These are phyloP conservation scores for Pulveroboletus sp. DNA, from an alignment of 768 basidiomycete genomes.

Conservation along the genomic window DNA sequence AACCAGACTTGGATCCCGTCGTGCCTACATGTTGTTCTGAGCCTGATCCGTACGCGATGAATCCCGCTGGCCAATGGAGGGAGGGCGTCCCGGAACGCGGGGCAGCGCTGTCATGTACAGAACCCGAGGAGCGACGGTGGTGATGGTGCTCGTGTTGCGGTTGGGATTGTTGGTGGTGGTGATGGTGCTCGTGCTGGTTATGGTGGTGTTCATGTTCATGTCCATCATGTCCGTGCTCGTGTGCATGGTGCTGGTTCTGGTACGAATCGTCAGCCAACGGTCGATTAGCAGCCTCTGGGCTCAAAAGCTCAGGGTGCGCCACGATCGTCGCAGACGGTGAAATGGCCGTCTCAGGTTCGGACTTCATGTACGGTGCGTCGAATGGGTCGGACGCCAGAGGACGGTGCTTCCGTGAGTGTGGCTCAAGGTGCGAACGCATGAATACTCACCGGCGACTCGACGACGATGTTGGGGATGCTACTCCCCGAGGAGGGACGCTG, in stretches of 20 bases:
- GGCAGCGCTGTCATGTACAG: background rate
- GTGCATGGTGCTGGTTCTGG: background rate
- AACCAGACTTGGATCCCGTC: background rate
- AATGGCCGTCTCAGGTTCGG: slow-evolving; percentile 34
- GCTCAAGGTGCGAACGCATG: background rate
- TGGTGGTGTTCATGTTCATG: background rate
- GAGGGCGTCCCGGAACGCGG: slow-evolving; percentile 12
- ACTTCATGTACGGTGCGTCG: slow-evolving; percentile 24
- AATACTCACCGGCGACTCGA: slow-evolving; percentile 44
- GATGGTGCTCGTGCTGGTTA: slow-evolving; percentile 1
- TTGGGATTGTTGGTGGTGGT: background rate
- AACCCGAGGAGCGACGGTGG: background rate
- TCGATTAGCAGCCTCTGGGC: slow-evolving; percentile 37
- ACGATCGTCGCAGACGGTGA: slow-evolving; percentile 29
- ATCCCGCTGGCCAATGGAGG: slow-evolving; percentile 16
- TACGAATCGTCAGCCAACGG: slow-evolving; percentile 18
- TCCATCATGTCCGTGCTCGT: background rate
- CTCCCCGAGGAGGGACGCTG: slow-evolving; percentile 30
- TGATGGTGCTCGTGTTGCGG: background rate
- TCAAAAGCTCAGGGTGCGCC: slow-evolving; percentile 38
- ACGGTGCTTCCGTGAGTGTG: background rate
- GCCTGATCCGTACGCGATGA: slow-evolving; percentile 9
- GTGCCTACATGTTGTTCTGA: background rate
- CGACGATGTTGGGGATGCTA: slow-evolving; percentile 39
- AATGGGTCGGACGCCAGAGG: background rate